Evolutionary conservation across 1,139 yeast genomes (phyloP), one percentile per base, ranked within the genome.

Genomic region (Blastobotrys indianensis): DNA sequence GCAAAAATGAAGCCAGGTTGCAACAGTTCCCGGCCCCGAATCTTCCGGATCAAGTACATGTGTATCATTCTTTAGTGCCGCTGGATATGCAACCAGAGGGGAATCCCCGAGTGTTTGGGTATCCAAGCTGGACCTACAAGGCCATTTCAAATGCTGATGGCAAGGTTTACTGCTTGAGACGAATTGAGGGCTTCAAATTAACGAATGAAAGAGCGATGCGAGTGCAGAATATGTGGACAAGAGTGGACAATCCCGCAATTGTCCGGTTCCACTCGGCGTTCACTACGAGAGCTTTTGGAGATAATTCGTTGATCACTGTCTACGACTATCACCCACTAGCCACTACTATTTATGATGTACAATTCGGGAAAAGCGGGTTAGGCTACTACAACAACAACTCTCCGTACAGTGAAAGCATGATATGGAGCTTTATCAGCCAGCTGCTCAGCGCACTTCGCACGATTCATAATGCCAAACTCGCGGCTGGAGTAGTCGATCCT

Each of bases 1-100:
- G 75, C 55, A 84, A 80, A 57, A 86, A 86, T 62, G 94, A 85
- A 60, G 94, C 94, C 7, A 77, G 92, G 2, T 69, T 88, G 52
- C 90, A 85, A 62, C 75, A 80, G 1, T 64, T 85, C 45, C 75
- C 79, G 2, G 75, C 77, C 39, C 76, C 85, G 35, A 74, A 73
- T 42, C 67, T 86, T 39, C 95, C 95, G 0, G 83, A 80, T 32
- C 77, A 78, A 52, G 84, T 92, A n/a, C 84, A 83, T 50, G 79
- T 75, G 12, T 92, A 88, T 65, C 95, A 87, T 65, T 82, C 94
- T 13, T 71, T 92, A 49, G 92, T 85, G 32, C 96, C 97, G 2
- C 72, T 92, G 44, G 96, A 88, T 62, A 71, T 74, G 46, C 73
- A 75, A 16, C 68, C 73, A 49, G 85, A 81, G 43, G 71, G 69